phyloP scores from a whole-genome alignment of 768 basidiomycete genomes.

The Gyrodon lividus region DNA sequence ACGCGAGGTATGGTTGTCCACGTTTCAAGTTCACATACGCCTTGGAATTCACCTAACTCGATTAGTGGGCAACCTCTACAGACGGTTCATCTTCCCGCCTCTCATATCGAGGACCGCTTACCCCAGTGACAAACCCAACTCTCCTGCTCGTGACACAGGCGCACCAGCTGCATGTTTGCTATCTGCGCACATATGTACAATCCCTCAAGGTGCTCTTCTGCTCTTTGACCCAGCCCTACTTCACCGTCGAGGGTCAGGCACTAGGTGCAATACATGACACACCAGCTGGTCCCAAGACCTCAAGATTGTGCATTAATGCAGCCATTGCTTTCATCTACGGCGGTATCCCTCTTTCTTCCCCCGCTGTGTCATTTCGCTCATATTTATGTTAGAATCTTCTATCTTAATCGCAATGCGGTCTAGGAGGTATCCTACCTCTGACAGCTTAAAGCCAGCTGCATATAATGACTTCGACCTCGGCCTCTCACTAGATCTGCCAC shows the following conservation, averaged over 20 bases:
- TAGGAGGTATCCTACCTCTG: constrained; percentile 43
- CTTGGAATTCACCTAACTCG: constrained; percentile 2
- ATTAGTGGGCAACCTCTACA: constrained; percentile 53
- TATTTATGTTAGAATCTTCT: constrained; percentile 43
- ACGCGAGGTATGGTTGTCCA: constrained; percentile 50
- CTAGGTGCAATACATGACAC: constrained; percentile 30
- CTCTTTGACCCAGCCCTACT: constrained; percentile 43
- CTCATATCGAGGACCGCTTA: constrained; percentile 56
- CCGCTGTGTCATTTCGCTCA: not conserved
- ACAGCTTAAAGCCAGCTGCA: constrained; percentile 24
- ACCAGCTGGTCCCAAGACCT: constrained; percentile 36
- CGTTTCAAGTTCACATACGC: not conserved
- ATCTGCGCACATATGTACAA: constrained; percentile 45
- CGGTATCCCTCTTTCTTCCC: constrained; percentile 35
- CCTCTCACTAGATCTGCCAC: constrained; percentile 26
- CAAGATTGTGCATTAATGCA: constrained; percentile 53
- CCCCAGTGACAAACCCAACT: constrained; percentile 52
- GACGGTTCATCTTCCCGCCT: constrained; percentile 52
- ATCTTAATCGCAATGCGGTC: constrained; percentile 66
- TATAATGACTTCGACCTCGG: constrained; percentile 44
- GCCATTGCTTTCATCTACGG: constrained; percentile 60
- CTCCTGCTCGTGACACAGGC: constrained; percentile 66
- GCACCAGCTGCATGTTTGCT: constrained; percentile 54
- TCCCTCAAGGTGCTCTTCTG: constrained; percentile 48
- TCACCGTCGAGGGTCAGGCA: constrained; percentile 35